These are phyloP conservation scores for Metschnikowia henanensis DNA, from an alignment of 805 yeast genomes.

Conservation along the genomic window DNA sequence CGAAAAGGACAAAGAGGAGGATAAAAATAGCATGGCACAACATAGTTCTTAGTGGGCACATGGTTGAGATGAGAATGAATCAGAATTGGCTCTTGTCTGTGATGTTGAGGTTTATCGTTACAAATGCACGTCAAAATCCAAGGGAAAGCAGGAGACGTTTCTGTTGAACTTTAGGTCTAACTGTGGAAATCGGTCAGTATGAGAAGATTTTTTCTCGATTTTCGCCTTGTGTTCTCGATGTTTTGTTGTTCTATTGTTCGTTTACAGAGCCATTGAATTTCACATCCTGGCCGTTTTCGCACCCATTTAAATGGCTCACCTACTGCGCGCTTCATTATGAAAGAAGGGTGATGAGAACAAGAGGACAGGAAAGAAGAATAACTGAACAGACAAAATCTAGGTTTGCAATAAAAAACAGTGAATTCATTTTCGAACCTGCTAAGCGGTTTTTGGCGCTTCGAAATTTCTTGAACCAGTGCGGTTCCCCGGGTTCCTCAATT, in stretches of 20 bases:
- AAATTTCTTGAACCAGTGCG: too few species aligned
- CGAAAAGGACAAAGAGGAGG: neutral
- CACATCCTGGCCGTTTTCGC: slow-evolving; percentile 2
- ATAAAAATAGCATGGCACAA: neutral
- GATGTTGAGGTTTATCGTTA: too few species aligned
- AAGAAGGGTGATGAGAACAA: neutral
- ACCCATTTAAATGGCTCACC: neutral
- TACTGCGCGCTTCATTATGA: neutral
- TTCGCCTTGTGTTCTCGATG: neutral
- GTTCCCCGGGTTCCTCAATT: too few species aligned
- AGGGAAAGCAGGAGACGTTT: too few species aligned
- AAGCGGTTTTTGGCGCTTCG: too few species aligned
- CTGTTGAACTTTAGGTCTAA: too few species aligned
- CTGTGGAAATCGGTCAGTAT: neutral
- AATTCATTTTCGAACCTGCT: too few species aligned
- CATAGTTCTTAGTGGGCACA: neutral
- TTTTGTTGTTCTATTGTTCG: neutral
- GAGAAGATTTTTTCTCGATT: neutral
- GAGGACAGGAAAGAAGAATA: too few species aligned
- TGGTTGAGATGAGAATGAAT: neutral
- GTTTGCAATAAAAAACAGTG: too few species aligned
- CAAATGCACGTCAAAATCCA: too few species aligned
- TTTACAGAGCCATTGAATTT: neutral
- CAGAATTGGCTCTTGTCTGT: too few species aligned
- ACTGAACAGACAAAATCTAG: too few species aligned